Evolutionary conservation across 108 stramenopile genomes (phyloP).

Genomic region (Cyclotella distinguenda): DNA sequence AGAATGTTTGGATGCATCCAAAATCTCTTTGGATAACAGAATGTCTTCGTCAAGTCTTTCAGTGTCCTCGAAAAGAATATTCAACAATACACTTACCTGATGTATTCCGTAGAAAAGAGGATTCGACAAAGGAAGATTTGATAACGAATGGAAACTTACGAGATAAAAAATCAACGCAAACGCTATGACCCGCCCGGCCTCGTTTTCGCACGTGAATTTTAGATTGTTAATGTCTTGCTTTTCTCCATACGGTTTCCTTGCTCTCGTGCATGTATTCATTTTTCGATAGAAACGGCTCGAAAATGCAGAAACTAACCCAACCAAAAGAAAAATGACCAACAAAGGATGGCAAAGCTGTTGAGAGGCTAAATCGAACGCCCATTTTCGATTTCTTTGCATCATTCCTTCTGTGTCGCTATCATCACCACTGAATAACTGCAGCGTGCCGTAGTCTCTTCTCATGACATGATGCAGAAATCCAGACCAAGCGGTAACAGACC

Average conservation of each 20-base stretch:
- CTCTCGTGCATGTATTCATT: too few species aligned
- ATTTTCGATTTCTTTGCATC: slow-evolving; percentile 23
- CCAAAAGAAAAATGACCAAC: slow-evolving; percentile 3
- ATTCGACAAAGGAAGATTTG: slow-evolving; percentile 67
- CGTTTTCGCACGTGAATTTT: background rate
- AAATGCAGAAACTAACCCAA: slow-evolving; percentile 22
- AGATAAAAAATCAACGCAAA: slow-evolving; percentile 56
- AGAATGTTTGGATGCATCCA: slow-evolving; percentile 85
- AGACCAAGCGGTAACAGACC: slow-evolving; percentile 47
- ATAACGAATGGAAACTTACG: slow-evolving; percentile 65
- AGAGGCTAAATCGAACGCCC: slow-evolving; percentile 27
- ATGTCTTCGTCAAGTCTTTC: background rate
- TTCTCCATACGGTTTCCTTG: too few species aligned
- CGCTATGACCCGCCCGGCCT: slow-evolving; percentile 16
- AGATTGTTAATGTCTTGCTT: too few species aligned
- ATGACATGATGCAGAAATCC: slow-evolving; percentile 70
- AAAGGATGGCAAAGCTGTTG: slow-evolving; percentile 21
- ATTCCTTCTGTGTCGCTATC: slow-evolving; percentile 34
- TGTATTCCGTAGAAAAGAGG: slow-evolving; percentile 76
- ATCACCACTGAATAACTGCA: slow-evolving; percentile 57
- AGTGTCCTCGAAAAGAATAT: background rate
- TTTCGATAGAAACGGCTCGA: background rate
- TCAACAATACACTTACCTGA: slow-evolving; percentile 24
- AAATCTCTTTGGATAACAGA: slow-evolving; percentile 47
- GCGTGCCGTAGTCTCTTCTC: slow-evolving; percentile 74